These are phyloP conservation scores for Trypanosoma vivax DNA, from an alignment of 208 protist species.

Conservation along the genomic window DNA sequence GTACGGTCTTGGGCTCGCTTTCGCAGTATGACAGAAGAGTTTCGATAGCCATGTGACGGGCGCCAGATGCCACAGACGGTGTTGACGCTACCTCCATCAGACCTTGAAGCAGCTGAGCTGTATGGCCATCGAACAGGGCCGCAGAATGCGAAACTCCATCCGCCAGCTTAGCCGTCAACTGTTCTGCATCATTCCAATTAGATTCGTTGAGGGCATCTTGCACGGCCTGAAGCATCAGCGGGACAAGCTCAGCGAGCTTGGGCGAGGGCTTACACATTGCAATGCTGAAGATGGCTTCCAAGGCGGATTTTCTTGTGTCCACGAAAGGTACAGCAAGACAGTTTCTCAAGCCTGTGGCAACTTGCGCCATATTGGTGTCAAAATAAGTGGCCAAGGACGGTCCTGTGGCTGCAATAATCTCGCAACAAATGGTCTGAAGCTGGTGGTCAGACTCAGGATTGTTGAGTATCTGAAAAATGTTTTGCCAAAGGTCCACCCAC, in stretches of 20 bases:
- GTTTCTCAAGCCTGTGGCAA: conserved; percentile 46
- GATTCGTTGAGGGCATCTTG: conserved; percentile 53
- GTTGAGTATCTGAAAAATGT: conserved; percentile 54
- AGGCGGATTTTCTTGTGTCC: conserved; percentile 46
- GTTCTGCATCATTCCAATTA: conserved; percentile 55
- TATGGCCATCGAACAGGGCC: conserved; percentile 49
- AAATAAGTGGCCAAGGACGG: conserved; percentile 53
- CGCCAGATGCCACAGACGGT: conserved; percentile 31
- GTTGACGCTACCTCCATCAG: conserved; percentile 73
- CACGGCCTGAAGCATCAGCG: conserved; percentile 56
- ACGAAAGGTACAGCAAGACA: conserved; percentile 33
- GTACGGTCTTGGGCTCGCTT: conserved; percentile 59
- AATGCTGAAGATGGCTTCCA: conserved; percentile 55
- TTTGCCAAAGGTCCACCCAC: conserved; percentile 75
- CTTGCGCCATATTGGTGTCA: conserved; percentile 21
- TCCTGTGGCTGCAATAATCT: conserved; percentile 58
- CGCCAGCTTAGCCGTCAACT: conserved; percentile 42
- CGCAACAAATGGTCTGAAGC: conserved; percentile 70
- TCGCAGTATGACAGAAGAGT: conserved; percentile 77
- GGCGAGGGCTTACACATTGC: conserved; percentile 28
- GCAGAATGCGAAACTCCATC: conserved; percentile 44
- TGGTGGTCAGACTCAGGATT: conserved; percentile 27
- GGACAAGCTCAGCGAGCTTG: conserved; percentile 44
- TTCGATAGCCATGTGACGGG: conserved; percentile 80
- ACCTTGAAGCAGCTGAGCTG: conserved; percentile 40